phyloP scores from a whole-genome alignment of 345 rosid species.

The Camelina laxa region DNA sequence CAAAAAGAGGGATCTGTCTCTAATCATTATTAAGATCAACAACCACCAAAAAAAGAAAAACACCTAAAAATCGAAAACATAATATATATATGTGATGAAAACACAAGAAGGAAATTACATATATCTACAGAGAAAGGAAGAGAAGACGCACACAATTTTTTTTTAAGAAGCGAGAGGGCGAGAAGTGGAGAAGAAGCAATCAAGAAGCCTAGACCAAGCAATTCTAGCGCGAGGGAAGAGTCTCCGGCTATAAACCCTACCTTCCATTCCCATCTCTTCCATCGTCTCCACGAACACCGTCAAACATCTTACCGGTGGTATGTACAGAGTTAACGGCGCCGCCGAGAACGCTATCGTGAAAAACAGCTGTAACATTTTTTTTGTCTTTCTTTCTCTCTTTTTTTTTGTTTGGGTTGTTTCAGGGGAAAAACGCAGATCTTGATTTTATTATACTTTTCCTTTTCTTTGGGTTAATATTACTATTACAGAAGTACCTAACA shows the following conservation, averaged over 20 bases:
- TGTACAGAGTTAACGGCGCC: slow-evolving; percentile 76
- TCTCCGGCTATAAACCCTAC: slow-evolving; percentile 59
- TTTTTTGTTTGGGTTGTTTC: not conserved
- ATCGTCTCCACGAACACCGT: slow-evolving; percentile 72
- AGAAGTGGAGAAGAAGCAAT: slow-evolving; percentile 62
- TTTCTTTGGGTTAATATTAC: not conserved
- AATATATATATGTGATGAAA: slow-evolving; percentile 19
- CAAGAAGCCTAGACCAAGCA: slow-evolving; percentile 73
- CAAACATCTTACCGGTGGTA: slow-evolving; percentile 86
- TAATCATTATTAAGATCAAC: slow-evolving; percentile 18
- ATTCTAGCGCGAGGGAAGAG: slow-evolving; percentile 68
- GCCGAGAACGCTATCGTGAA: slow-evolving; percentile 93
- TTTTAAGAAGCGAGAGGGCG: slow-evolving; percentile 35
- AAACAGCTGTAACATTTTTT: slow-evolving; percentile 70
- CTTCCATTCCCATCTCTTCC: slow-evolving; percentile 66
- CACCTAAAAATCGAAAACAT: slow-evolving; percentile 17
- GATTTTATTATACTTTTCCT: not conserved
- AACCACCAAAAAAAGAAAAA: not conserved
- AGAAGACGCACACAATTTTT: slow-evolving; percentile 24
- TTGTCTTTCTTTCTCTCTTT: not conserved
- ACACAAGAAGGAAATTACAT: slow-evolving; percentile 4
- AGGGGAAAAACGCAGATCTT: slow-evolving; percentile 22
- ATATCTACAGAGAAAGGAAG: slow-evolving; percentile 23
- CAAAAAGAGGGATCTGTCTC: slow-evolving; percentile 29
- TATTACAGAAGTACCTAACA: not conserved